phyloP scores from a whole-genome alignment of 352 stramenopile species.

The Phytophthora sp. region DNA sequence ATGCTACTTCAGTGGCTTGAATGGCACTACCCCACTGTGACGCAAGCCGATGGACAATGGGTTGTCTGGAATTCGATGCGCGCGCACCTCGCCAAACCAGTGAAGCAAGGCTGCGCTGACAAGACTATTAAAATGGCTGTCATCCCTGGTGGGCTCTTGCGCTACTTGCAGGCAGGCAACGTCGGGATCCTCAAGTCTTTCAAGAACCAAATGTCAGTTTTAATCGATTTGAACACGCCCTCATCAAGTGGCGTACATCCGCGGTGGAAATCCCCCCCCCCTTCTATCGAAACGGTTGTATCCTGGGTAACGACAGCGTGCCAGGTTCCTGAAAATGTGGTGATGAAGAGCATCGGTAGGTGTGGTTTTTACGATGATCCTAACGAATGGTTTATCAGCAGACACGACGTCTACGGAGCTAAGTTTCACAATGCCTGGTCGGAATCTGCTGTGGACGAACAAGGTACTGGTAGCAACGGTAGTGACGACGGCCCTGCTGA shows the following conservation, averaged over 20 bases:
- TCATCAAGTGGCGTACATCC: constrained; percentile 13
- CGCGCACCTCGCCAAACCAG: no score
- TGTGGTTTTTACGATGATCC: constrained; percentile 8
- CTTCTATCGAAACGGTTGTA: background rate
- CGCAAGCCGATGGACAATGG: no score
- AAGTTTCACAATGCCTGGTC: constrained; percentile 1
- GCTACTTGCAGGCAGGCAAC: no score
- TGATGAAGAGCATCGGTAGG: constrained; percentile 2
- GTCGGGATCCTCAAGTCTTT: no score
- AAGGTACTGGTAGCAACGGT: background rate
- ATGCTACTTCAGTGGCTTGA: background rate
- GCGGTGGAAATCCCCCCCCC: constrained; percentile 3
- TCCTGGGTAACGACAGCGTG: constrained; percentile 2
- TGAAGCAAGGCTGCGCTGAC: no score
- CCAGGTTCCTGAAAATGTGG: background rate
- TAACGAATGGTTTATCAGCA: background rate
- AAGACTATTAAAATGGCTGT: no score
- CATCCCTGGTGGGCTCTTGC: no score
- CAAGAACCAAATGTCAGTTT: no score
- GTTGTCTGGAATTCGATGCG: no score
- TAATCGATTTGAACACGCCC: no score
- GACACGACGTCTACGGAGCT: constrained; percentile 6
- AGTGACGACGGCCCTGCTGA: background rate
- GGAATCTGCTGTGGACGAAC: no score
- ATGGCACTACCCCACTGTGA: background rate